Conservation (phyloP, 257 asterid species). For the Cordia subcordata region DNA sequence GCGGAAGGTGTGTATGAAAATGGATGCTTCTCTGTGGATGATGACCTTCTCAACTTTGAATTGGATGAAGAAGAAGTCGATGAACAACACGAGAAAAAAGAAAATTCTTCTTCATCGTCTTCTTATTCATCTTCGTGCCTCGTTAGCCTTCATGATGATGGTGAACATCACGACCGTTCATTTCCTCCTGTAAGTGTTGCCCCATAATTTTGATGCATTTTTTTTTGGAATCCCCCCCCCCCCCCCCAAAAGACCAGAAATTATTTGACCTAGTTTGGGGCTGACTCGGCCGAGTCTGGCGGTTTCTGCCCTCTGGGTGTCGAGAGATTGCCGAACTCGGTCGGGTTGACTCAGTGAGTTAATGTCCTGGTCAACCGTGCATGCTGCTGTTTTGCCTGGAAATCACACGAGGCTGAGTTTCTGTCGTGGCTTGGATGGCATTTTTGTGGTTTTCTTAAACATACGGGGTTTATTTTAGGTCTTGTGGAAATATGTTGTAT, state of each 20-base stretch:
- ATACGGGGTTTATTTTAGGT: no score
- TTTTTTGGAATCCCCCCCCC: background rate
- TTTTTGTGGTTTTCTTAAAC: conserved; percentile 9
- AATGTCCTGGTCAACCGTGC: conserved; percentile 8
- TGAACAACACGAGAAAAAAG: conserved; percentile 11
- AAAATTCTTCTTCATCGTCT: background rate
- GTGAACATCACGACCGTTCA: conserved; percentile 11
- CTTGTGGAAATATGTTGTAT: no score
- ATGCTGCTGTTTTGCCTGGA: conserved; percentile 8
- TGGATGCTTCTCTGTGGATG: conserved; percentile 39
- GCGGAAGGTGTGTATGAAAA: conserved; percentile 15
- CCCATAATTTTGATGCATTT: background rate
- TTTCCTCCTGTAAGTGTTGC: conserved; percentile 29
- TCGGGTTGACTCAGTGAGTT: conserved; percentile 9
- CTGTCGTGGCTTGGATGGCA: conserved; percentile 1
- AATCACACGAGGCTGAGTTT: no score
- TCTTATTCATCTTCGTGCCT: conserved; percentile 20
- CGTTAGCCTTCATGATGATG: conserved; percentile 6
- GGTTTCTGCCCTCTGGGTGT: conserved; percentile 4
- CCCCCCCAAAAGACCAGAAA: no score
- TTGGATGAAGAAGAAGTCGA: conserved; percentile 48
- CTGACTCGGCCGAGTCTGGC: conserved; percentile 36
- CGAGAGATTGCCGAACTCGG: conserved; percentile 29
- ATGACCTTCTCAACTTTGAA: conserved; percentile 62
- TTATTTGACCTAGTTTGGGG: conserved; percentile 23